Conservation (phyloP, 257 asterid species). For the Solanum verrucosum region DNA sequence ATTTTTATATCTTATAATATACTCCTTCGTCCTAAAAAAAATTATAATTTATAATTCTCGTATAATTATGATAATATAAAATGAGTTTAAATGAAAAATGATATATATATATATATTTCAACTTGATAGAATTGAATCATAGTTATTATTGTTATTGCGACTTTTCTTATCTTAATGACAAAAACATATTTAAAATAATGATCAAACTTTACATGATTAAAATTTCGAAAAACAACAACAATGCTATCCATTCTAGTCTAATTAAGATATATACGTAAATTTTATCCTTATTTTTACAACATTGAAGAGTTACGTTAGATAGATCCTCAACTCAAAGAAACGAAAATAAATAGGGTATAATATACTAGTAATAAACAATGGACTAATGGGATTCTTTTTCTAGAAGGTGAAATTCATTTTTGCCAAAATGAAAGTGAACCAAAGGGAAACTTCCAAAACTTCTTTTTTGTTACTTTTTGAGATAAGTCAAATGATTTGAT, state of each 20-base stretch:
- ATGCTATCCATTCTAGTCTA: background rate
- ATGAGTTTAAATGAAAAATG: no score
- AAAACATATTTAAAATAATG: background rate
- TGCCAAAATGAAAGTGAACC: background rate
- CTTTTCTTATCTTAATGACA: background rate
- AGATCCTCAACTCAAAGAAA: background rate
- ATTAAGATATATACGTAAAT: background rate
- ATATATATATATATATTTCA: no score
- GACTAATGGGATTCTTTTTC: background rate
- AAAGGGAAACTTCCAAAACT: background rate
- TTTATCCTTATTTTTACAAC: background rate
- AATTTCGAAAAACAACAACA: background rate
- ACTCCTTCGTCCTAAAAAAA: background rate
- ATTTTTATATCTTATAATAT: background rate
- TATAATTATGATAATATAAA: no score
- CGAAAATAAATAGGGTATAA: background rate
- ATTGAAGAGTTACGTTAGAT: accelerated
- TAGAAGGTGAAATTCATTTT: background rate
- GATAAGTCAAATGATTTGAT: background rate
- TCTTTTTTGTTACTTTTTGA: background rate
- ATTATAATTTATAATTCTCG: no score
- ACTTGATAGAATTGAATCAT: background rate
- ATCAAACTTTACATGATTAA: background rate
- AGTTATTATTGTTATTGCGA: background rate
- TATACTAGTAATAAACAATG: background rate